These are phyloP conservation scores for Catunica adiposa DNA, from an alignment of 2,329 filamentous ascomycete genomes.

Conservation along the genomic window DNA sequence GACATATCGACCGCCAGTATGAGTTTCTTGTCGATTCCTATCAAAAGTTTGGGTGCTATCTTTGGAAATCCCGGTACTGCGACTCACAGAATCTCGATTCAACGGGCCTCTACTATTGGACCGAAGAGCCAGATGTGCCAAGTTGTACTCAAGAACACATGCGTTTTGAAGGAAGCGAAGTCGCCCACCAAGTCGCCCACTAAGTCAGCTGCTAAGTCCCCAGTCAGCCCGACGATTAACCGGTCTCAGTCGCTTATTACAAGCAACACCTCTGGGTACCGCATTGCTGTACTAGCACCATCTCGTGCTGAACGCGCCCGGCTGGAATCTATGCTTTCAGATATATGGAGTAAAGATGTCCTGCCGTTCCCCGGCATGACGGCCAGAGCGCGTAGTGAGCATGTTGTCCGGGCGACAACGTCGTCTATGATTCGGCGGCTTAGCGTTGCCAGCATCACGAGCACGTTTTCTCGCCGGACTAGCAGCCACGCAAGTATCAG, in stretches of 20 bases:
- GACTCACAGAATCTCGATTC: constrained; percentile 58
- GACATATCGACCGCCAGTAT: constrained; percentile 24
- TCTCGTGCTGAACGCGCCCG: constrained; percentile 59
- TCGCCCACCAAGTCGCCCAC: constrained; percentile 35
- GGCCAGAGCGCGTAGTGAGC: constrained; percentile 45
- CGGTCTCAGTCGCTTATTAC: constrained; percentile 67
- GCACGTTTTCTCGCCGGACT: constrained; percentile 58
- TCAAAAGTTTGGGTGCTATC: constrained; percentile 58
- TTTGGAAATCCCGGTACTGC: constrained; percentile 54
- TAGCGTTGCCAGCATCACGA: constrained; percentile 64
- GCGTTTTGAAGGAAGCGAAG: constrained; percentile 42
- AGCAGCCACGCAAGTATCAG: constrained; percentile 32
- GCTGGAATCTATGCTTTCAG: constrained; percentile 55
- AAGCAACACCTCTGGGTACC: constrained; percentile 22
- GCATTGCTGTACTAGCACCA: constrained; percentile 55
- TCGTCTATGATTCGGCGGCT: constrained; percentile 78
- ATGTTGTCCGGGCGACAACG: constrained; percentile 60
- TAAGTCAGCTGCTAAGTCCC: constrained; percentile 23
- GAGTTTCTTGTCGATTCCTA: constrained; percentile 49
- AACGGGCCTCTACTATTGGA: constrained; percentile 58
- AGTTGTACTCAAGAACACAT: constrained; percentile 76
- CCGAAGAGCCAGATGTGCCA: constrained; percentile 52
- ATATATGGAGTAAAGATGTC: constrained; percentile 70
- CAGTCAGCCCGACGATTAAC: constrained; percentile 40
- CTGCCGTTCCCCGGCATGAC: constrained; percentile 75